Evolutionary conservation across 371 early-diverging fungal genomes (phyloP), one percentile per base, ranked within the genome.

Genomic region (Lichtheimia hyalospora): DNA sequence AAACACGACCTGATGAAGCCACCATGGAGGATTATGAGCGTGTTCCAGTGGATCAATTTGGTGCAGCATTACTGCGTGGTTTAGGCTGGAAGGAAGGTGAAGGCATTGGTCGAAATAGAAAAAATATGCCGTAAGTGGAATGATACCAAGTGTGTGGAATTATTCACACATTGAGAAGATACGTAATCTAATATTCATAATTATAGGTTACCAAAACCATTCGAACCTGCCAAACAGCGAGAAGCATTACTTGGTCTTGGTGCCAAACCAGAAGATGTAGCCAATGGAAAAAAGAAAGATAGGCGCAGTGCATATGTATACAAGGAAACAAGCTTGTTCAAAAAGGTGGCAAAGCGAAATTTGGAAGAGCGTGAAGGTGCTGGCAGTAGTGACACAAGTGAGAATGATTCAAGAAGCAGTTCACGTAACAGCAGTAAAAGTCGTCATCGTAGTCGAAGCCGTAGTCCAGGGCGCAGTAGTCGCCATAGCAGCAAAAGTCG

Each of bases 61-160:
- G 97, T 0, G 85, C 85, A 0, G 96, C 96, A 0, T 69, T 96
- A 58, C 68, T 97, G 54, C 82, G 94, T 27, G 95, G 96, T 1
- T 91, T 97, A 88, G 97, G 97, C 1, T 96, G 96, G 95, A 85
- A 79, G 44, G 89, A 90, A 49, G 92, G 92, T 24, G 77, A 84
- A 58, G 79, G 81, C 1, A 81, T 90, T 18, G 91, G 91, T 16
- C 78, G 71, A 67, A 70, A 74, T 61, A 50, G 72, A 61, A 71
- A 64, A 40, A 69, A 63, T 21, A 54, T 64, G 49, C 65, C 65
- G 75, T 72, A 69, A 67, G 74, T 68, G 2, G 16, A 41, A 46
- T 28, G 49, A 39, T 57, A 16, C 25, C 4, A 24, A 51, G n/a
- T 20, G 18, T 21, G 10, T 21, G 20, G 6, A 14, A n/a, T n/a